A percentile compares a stretch with the other conserved stretches of the same genome.
Conservation (phyloP, 257 asterid species). For the Fraxinus quadrangulata region DNA sequence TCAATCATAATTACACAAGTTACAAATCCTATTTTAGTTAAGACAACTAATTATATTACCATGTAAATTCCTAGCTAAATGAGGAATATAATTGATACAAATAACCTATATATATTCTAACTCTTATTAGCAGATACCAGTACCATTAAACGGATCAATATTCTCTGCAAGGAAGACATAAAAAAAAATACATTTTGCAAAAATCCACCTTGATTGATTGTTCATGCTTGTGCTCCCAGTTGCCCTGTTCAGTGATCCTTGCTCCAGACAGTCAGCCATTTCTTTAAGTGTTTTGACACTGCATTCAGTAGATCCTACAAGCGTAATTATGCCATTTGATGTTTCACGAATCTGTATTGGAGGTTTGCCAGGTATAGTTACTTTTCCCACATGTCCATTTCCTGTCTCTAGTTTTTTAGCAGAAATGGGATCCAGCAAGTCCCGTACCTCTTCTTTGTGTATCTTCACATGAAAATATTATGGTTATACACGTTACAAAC, state of each 20-base stretch:
- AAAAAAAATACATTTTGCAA: constrained; percentile 4
- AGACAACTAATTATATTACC: no score
- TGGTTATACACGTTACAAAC: not conserved
- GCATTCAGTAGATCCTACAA: constrained; percentile 92
- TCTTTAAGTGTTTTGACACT: constrained; percentile 83
- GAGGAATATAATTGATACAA: no score
- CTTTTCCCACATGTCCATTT: constrained; percentile 74
- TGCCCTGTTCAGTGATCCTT: constrained; percentile 90
- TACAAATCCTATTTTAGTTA: no score
- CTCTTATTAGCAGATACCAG: not conserved
- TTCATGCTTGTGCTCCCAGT: constrained; percentile 99
- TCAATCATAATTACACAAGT: no score
- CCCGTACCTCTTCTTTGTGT: constrained; percentile 97
- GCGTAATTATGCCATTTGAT: constrained; percentile 88
- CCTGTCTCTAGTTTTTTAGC: constrained; percentile 59
- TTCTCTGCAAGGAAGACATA: constrained; percentile 1
- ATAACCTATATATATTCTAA: no score
- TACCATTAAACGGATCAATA: not conserved
- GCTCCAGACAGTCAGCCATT: constrained; percentile 93
- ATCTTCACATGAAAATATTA: constrained; percentile 51
- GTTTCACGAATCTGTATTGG: constrained; percentile 96
- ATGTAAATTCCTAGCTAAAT: no score
- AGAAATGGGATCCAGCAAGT: constrained; percentile 68
- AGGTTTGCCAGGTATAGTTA: constrained; percentile 69
- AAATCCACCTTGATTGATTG: constrained; percentile 80